Evolutionary conservation across 78 protist genomes (phyloP).

Genomic region (Parvularia atlantis): DNA sequence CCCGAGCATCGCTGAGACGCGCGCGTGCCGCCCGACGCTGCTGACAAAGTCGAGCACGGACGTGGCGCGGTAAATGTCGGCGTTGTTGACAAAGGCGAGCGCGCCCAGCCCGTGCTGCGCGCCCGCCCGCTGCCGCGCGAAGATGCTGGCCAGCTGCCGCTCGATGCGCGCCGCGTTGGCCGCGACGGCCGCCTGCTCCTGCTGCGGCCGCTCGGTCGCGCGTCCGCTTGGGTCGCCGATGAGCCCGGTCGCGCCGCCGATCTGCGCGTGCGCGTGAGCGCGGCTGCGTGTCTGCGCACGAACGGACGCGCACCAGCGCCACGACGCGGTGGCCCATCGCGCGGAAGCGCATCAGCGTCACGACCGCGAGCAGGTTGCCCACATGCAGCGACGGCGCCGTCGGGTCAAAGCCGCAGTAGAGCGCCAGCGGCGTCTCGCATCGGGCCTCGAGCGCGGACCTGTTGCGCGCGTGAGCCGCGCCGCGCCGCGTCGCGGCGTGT

Average conservation of each 20-base stretch:
- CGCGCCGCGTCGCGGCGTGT: too few species aligned
- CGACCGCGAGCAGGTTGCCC: constrained; percentile 59
- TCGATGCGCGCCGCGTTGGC: too few species aligned
- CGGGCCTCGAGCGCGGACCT: too few species aligned
- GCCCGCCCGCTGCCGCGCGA: too few species aligned
- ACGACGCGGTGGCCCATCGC: constrained; percentile 8
- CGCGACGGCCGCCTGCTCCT: background rate
- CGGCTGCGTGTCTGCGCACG: background rate
- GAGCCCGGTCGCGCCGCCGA: constrained; percentile 80
- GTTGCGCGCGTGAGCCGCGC: too few species aligned
- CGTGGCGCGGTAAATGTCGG: constrained; percentile 53
- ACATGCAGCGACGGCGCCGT: constrained; percentile 77
- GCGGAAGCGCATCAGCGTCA: constrained; percentile 46
- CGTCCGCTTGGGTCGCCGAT: constrained; percentile 82
- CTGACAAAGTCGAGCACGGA: constrained; percentile 1
- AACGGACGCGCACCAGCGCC: constrained; percentile 19
- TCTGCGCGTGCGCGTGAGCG: background rate
- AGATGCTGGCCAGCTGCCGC: too few species aligned
- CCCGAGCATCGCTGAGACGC: constrained; percentile 22
- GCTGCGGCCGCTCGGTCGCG: constrained; percentile 43
- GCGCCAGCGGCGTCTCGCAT: constrained; percentile 5
- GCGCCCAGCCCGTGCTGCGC: too few species aligned
- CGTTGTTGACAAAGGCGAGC: constrained; percentile 46
- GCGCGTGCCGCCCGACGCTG: constrained; percentile 29
- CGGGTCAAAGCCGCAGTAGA: constrained; percentile 80